A percentile compares a stretch with the other conserved stretches of the same genome.
phyloP scores from a whole-genome alignment of 2,329 filamentous ascomycete species.

The Domatiomyces catenatus region DNA sequence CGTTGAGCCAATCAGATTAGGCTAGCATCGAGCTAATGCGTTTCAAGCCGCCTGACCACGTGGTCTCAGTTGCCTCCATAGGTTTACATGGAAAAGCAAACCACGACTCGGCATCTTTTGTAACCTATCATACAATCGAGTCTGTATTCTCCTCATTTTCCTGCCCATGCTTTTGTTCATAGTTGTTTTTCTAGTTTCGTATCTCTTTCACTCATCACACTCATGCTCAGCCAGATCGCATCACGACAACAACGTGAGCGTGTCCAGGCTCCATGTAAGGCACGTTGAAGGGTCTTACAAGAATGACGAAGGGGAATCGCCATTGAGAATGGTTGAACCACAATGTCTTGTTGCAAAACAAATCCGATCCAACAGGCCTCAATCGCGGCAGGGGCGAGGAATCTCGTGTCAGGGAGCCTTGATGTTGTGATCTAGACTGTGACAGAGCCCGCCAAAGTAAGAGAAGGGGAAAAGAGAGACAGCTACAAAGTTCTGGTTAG shows the following conservation, averaged over 20 bases:
- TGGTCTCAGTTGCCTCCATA: too few species aligned
- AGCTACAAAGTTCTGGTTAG: not conserved
- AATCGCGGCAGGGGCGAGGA: slow-evolving; percentile 36
- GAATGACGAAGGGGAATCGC: slow-evolving; percentile 25
- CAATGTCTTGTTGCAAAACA: slow-evolving; percentile 75
- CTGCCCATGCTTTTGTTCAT: not conserved
- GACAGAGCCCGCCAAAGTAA: slow-evolving; percentile 13
- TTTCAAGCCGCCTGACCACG: too few species aligned
- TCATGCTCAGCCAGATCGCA: not conserved
- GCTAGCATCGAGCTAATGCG: too few species aligned
- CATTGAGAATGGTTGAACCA: slow-evolving; percentile 52
- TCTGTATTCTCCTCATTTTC: not conserved
- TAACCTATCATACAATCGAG: too few species aligned
- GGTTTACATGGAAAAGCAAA: too few species aligned
- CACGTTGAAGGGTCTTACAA: slow-evolving; percentile 50
- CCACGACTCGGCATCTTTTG: too few species aligned
- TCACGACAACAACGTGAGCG: not conserved
- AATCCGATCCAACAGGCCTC: slow-evolving; percentile 49
- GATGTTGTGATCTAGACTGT: slow-evolving; percentile 59
- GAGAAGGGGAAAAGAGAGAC: slow-evolving; percentile 4
- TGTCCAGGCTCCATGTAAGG: slow-evolving; percentile 23
- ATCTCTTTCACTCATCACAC: not conserved
- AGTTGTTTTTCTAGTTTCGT: too few species aligned
- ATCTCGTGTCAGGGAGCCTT: slow-evolving; percentile 34
- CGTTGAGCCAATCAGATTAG: too few species aligned